Base-by-base conservation (phyloP, 225 moss, liverwort and hornwort species). In the Ulota crispa region DNA sequence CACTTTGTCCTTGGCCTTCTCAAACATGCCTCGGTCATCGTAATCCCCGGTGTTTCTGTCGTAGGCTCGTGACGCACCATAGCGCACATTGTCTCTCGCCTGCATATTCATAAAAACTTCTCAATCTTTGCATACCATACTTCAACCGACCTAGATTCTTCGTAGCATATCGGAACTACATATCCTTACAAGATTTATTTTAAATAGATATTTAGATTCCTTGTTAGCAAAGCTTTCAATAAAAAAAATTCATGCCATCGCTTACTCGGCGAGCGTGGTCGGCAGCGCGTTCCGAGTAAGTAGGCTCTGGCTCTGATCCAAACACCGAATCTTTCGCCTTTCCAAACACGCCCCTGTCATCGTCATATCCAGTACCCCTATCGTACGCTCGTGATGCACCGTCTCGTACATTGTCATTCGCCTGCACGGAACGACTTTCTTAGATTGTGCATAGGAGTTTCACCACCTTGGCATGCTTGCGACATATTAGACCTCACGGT, bases 381-480 rank as follows among this genome's bases (percentile, higher is more conserved):
- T 88, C 88, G 13, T 85, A 85, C 0, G 83, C 83, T 56, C 77
- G 68, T 18, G 85, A 72, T 3, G 88, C 77, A 20, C 82, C 63
- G 8, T 85, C 88, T 56, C 80, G 82, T 15, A 77, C 83, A 56
- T 81, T 83, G 26, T 65, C 64, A 3, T n/a, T n/a, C 47, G 86
- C 75, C 88, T 39, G 39, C 9, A 39, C 39, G 8, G 2, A 9
- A 10, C 39, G 1, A 2, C 9, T 39, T 39, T 9, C 39, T 39
- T 39, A 39, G 9, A 37, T 9, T 39, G 2, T 39, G 39, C 39
- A 39, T 9, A 9, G 9, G 39, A 39, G 8, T 9, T 2, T 2
- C 8, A 0, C 2, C 39, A 39, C 2, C 2, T 39, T 39, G 39
- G 0, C 39, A 9, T 39, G 39, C 9, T 9, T 39, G 43, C 13